Percentiles rank a stretch among this genome's conserved stretches.
Conservation (phyloP, 2,329 filamentous ascomycete species). For the Cordyceps sp. region DNA sequence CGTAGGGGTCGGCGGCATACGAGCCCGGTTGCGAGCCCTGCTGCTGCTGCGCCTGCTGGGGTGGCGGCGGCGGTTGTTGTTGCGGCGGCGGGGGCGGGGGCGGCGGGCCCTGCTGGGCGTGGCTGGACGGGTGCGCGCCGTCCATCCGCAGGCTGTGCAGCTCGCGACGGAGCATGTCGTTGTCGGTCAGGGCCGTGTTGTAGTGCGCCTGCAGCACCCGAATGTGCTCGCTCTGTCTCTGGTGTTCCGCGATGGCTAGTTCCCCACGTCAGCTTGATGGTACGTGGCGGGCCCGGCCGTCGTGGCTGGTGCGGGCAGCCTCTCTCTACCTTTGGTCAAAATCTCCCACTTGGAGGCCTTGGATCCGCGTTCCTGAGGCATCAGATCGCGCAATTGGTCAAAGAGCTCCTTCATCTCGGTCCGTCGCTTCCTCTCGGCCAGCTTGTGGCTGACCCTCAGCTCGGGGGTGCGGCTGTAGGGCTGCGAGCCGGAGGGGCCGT, state of each 20-base stretch:
- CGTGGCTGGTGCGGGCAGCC: neutral
- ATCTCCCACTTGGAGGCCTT: conserved; percentile 89
- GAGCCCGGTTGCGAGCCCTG: conserved; percentile 3
- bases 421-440: conserved; percentile 67
- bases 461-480: conserved; percentile 75
- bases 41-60: conserved; percentile 4
- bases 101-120: conserved; percentile 16
- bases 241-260: conserved; percentile 44
- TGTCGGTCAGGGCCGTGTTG: conserved; percentile 23
- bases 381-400: conserved; percentile 60
- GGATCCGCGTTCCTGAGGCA: conserved; percentile 65
- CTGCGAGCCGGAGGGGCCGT: conserved; percentile 37
- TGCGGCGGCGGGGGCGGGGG: conserved; percentile 4
- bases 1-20: conserved; percentile 15
- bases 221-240: conserved; percentile 33
- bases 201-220: conserved; percentile 29
- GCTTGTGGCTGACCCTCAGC: conserved; percentile 67
- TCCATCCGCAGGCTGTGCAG: conserved; percentile 29
- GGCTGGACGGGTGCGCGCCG: conserved; percentile 28
- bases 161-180: conserved; percentile 31
- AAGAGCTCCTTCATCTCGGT: conserved; percentile 85
- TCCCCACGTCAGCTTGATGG: neutral
- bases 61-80: conserved; percentile 9
- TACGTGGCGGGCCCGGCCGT: neutral
- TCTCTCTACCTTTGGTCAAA: conserved; percentile 55